Base-by-base conservation (phyloP, 2,329 filamentous ascomycete species). In the Sphaerulina populicola region DNA sequence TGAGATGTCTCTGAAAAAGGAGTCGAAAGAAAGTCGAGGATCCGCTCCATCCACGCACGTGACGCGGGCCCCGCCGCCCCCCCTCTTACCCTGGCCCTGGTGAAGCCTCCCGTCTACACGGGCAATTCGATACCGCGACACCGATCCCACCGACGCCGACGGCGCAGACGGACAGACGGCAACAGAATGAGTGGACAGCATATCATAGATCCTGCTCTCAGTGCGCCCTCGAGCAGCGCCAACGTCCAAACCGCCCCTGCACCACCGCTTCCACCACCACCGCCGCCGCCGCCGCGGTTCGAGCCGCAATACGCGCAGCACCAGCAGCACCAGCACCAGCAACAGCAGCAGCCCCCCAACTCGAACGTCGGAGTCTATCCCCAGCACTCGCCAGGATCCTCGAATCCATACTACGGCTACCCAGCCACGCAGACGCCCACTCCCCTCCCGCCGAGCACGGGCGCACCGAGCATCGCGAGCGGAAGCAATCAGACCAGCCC, bases 401-500 rank as follows among this genome's bases (percentile, higher is more conserved):
- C 58, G 15, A 56, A 60, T 29, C 58, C 61, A 15, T 63, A 62
- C 54, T 62, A 60, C 47, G 47, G 30, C 43, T 61, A 57, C 42
- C 56, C 59, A 10, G 44, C 52, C 6, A 51, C 59, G 40, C 52
- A 58, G 27, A 42, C 47, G 9, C 53, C 52, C 15, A 50, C 51
- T 23, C 52, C 55, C 15, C 52, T 54, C 44, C 53, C 54, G 38
- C 48, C 53, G 18, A 47, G 33, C n/a, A 49, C 46, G 12, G 54
- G 52, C 44, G 51, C 50, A 8, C 15, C 52, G 15, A 57, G 55
- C 42, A 45, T 53, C 12, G 57, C 49, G 31, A 58, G 49, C 41
- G 47, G 43, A 39, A 64, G 60, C 54, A 60, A 59, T 15, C 62
- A 63, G 31, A 56, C 59, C 14, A 61, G 59, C 42, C 58, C 59